These are phyloP conservation scores for Lojkania enalia DNA, from an alignment of 2,329 filamentous ascomycete species.

Conservation along the genomic window DNA sequence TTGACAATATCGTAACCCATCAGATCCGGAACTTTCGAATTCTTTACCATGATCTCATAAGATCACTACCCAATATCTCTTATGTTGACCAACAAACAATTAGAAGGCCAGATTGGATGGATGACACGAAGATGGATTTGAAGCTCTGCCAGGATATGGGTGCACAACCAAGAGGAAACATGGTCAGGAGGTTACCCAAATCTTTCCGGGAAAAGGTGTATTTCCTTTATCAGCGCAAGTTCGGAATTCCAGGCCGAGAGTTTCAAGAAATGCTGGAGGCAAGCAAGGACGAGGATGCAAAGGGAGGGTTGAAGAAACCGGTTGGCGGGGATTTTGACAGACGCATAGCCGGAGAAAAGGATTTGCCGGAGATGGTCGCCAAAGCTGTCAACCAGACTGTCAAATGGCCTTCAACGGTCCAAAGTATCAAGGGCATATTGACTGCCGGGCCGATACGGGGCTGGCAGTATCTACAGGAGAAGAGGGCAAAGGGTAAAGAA, in stretches of 20 bases:
- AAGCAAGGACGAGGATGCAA: conserved; percentile 68
- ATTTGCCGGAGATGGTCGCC: conserved; percentile 71
- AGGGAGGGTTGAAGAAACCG: conserved; percentile 66
- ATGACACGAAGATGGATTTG: conserved; percentile 61
- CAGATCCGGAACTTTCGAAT: conserved; percentile 91
- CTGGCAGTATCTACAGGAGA: conserved; percentile 79
- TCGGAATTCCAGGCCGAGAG: conserved; percentile 78
- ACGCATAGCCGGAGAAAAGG: conserved; percentile 74
- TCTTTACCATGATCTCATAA: conserved; percentile 86
- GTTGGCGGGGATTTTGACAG: conserved; percentile 85
- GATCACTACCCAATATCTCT: conserved; percentile 83
- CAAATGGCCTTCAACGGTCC: conserved; percentile 85
- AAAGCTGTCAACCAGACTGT: conserved; percentile 85
- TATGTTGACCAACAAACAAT: conserved; percentile 69
- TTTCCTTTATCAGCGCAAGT: conserved; percentile 92
- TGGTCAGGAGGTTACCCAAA: conserved; percentile 88
- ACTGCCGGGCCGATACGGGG: conserved; percentile 75
- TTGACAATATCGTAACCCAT: conserved; percentile 88
- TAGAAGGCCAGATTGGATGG: conserved; percentile 62
- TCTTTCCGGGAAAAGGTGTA: conserved; percentile 88
- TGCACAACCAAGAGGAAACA: conserved; percentile 85
- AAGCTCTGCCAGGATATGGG: conserved; percentile 88
- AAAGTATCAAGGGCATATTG: conserved; percentile 81
- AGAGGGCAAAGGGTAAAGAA: conserved; percentile 56
- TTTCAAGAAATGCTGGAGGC: conserved; percentile 83